Conservation (phyloP, 1,284 basidiomycete species). For the Stereum hirsutum region DNA sequence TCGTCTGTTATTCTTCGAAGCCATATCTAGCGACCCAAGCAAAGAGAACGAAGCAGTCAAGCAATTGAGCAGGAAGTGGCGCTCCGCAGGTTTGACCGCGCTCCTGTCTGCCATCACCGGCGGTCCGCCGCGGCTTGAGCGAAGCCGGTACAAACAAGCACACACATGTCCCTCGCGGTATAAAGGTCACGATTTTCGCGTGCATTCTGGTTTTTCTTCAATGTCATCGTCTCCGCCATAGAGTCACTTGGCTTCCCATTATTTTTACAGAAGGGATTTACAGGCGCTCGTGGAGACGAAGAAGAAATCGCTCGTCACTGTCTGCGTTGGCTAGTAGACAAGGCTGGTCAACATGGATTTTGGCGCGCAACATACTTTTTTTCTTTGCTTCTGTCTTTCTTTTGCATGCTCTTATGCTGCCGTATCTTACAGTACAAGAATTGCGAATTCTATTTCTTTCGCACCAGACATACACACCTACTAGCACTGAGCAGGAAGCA, state of each 20-base stretch:
- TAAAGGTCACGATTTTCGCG: not conserved
- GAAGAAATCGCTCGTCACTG: constrained; percentile 28
- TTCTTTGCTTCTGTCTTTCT: too few species aligned
- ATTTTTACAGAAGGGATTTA: constrained; percentile 30
- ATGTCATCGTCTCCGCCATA: constrained; percentile 45
- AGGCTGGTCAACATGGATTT: constrained; percentile 22
- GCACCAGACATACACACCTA: too few species aligned
- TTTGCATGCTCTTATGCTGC: too few species aligned
- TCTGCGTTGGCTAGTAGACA: constrained; percentile 21
- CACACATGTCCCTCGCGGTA: constrained; percentile 7
- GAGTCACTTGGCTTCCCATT: constrained; percentile 51
- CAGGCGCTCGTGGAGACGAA: constrained; percentile 59
- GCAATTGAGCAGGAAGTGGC: not conserved
- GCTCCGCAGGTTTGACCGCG: too few species aligned
- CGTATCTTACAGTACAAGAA: too few species aligned
- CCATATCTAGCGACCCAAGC: too few species aligned
- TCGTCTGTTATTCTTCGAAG: too few species aligned
- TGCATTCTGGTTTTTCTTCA: constrained; percentile 9
- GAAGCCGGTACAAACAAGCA: constrained; percentile 6
- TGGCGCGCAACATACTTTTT: constrained; percentile 20
- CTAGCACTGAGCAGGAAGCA: too few species aligned
- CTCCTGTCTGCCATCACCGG: too few species aligned
- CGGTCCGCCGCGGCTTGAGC: too few species aligned
- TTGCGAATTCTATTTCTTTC: too few species aligned
- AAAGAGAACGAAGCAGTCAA: not conserved